A percentile compares a stretch with the other conserved stretches of the same genome.
Conservation (phyloP, 345 rosid genomes). For the Citrus sp. region DNA sequence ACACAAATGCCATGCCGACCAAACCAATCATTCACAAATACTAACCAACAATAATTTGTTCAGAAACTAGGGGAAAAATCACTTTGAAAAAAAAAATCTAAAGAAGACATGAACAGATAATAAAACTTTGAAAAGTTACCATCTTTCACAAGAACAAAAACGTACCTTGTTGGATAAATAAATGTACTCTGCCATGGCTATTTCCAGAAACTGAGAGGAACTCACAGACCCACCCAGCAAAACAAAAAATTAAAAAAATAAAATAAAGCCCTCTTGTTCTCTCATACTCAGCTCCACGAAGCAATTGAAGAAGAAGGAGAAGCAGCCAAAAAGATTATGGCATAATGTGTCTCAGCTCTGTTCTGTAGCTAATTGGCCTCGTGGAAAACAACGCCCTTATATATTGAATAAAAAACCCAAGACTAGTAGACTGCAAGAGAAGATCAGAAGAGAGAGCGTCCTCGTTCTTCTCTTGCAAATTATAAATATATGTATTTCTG, state of each 20-base stretch:
- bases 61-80: background rate
- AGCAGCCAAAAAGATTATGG: background rate
- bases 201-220: slow-evolving; percentile 26
- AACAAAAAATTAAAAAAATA: background rate
- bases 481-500: background rate
- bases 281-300: background rate
- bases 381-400: slow-evolving; percentile 14
- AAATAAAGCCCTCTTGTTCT: background rate
- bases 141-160: background rate
- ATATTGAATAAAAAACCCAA: no score
- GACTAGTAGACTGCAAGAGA: background rate
- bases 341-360: background rate
- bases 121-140: background rate
- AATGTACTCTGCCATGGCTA: slow-evolving; percentile 67
- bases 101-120: background rate
- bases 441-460: background rate
- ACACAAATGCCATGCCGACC: background rate
- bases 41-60: background rate
- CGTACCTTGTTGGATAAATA: slow-evolving; percentile 55
- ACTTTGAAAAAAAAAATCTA: background rate
- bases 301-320: background rate
- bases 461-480: background rate
- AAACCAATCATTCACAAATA: slow-evolving; percentile 5
- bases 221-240: background rate
- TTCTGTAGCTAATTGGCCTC: background rate